A percentile compares a stretch with the other conserved stretches of the same genome.
These are phyloP conservation scores for Penicilliopsis zonata DNA, from an alignment of 495 filamentous ascomycete genomes.

Conservation along the genomic window DNA sequence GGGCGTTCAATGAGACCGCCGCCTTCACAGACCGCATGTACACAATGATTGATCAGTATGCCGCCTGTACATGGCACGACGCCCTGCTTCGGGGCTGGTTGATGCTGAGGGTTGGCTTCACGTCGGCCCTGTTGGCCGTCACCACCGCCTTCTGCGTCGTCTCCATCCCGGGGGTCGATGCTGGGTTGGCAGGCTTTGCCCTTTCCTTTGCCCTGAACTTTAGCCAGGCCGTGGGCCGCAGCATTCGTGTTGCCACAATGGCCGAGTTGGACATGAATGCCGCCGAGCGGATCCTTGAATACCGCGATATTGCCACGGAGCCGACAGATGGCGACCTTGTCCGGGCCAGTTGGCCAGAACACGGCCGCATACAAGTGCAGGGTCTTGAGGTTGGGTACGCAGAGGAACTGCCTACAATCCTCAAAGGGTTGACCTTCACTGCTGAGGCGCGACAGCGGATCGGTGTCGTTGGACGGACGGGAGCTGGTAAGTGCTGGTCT, in stretches of 20 bases:
- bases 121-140: slow-evolving; percentile 49
- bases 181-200: slow-evolving; percentile 59
- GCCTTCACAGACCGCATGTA: slow-evolving; percentile 50
- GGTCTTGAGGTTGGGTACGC: slow-evolving; percentile 56
- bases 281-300: slow-evolving; percentile 61
- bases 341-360: slow-evolving; percentile 56
- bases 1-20: slow-evolving; percentile 47
- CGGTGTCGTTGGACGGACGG: slow-evolving; percentile 40
- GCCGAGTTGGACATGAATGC: slow-evolving; percentile 61
- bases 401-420: slow-evolving; percentile 48
- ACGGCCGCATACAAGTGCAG: slow-evolving; percentile 52
- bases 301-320: slow-evolving; percentile 51
- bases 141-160: slow-evolving; percentile 46
- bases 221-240: slow-evolving; percentile 14
- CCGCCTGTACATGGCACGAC: slow-evolving; percentile 42
- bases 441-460: slow-evolving; percentile 25
- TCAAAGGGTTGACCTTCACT: slow-evolving; percentile 18
- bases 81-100: slow-evolving; percentile 61
- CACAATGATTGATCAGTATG: slow-evolving; percentile 43
- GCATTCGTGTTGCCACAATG: slow-evolving; percentile 21
- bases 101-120: slow-evolving; percentile 44
- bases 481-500: too few relatives aligned
- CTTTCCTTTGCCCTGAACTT: slow-evolving; percentile 35
- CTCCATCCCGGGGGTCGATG: slow-evolving; percentile 40
- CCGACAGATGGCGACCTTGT: slow-evolving; percentile 29